phyloP scores from a whole-genome alignment of 768 basidiomycete genomes.

The Tulasnella calospora region DNA sequence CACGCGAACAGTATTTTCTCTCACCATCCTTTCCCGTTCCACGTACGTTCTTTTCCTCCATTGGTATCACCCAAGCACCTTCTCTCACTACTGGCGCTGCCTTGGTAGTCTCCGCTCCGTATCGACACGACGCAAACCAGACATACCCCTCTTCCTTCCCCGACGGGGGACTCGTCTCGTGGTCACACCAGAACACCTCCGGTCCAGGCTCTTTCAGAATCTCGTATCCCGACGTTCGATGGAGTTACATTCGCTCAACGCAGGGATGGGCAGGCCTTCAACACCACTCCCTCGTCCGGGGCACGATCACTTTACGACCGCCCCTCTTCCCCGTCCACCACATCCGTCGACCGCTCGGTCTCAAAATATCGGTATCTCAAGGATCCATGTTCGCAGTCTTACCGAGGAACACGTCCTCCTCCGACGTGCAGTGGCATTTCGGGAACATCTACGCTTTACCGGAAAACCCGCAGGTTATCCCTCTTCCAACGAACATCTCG shows the following conservation, averaged over 20 bases:
- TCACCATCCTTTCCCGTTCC: constrained; percentile 24
- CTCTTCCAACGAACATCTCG: neutral
- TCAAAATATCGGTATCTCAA: constrained; percentile 13
- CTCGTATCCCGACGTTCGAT: constrained; percentile 19
- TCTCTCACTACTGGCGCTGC: neutral
- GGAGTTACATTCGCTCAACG: constrained; percentile 15
- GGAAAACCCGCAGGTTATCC: constrained; percentile 5
- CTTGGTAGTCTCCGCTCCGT: neutral
- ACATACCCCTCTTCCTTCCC: constrained; percentile 16
- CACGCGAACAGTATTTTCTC: constrained; percentile 24
- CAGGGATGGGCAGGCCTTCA: constrained; percentile 26
- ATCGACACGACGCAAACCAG: neutral
- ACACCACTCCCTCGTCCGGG: constrained; percentile 26
- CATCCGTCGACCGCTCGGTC: neutral
- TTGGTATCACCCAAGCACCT: too few relatives aligned
- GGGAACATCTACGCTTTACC: constrained; percentile 24
- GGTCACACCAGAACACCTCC: neutral
- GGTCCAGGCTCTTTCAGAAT: constrained; percentile 9
- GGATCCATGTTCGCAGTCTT: constrained; percentile 25
- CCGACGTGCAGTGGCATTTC: neutral
- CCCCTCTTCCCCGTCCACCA: neutral
- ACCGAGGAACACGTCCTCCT: neutral
- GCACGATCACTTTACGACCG: constrained; percentile 7
- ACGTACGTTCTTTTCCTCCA: neutral
- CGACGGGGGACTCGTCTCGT: constrained; percentile 23